Percentiles rank a stretch among this genome's conserved stretches.
phyloP scores from a whole-genome alignment of 202 grass and related monocot species.

The Zizania palustris region DNA sequence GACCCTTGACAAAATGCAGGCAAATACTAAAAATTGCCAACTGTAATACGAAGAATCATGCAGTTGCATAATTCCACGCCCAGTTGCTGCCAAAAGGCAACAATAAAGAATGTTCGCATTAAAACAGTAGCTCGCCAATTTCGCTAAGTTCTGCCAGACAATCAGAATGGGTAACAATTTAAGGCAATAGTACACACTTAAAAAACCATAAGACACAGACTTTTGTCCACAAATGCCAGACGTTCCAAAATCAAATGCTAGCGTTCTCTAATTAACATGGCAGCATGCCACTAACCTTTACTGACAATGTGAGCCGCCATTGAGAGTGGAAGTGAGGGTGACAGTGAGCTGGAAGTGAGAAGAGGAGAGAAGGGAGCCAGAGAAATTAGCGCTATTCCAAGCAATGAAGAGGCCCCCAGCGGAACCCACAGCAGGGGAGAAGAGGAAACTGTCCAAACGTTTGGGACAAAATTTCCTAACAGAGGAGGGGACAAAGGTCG shows the following conservation, averaged over 20 bases:
- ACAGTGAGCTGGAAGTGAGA: no score
- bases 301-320: neutral
- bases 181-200: neutral
- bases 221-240: neutral
- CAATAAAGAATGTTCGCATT: neutral
- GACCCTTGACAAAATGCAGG: conserved; percentile 17
- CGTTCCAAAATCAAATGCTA: neutral
- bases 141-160: neutral
- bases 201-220: neutral
- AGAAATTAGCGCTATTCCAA: no score
- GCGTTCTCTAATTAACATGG: conserved; percentile 3
- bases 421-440: no score
- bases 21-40: neutral
- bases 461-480: no score
- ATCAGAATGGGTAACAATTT: conserved; percentile 2
- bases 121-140: neutral
- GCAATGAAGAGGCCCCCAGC: no score
- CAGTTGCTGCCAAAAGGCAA: neutral
- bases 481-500: no score
- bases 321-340: no score
- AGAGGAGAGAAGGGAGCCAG: no score
- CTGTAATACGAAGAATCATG: neutral
- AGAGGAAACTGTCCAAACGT: no score
- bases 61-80: neutral
- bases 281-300: neutral